Percentiles rank a stretch among this genome's conserved stretches.
Evolutionary conservation across 805 yeast species (phyloP).

Genomic region (Scheffersomyces stipitis): DNA sequence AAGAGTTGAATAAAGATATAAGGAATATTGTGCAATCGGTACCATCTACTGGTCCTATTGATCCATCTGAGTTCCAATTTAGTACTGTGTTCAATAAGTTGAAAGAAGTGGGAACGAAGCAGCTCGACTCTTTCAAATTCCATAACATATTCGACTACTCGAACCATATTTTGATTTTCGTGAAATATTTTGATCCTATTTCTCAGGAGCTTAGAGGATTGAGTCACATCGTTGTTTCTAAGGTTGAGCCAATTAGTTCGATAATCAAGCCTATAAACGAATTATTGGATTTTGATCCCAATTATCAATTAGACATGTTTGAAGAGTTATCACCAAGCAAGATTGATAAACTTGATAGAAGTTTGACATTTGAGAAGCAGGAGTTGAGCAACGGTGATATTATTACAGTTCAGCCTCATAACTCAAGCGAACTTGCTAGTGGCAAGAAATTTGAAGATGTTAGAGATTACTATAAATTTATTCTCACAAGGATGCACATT

Average conservation of each 20-base stretch:
- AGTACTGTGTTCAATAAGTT: constrained; percentile 17
- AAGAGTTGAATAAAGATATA: constrained; percentile 51
- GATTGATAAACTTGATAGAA: constrained; percentile 44
- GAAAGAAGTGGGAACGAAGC: constrained; percentile 10
- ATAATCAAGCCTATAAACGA: constrained; percentile 41
- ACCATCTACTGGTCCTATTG: constrained; percentile 4
- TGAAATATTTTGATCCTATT: constrained; percentile 66
- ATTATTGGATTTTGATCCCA: constrained; percentile 39
- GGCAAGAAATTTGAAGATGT: constrained; percentile 24
- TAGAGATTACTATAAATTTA: constrained; percentile 50
- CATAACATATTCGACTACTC: constrained; percentile 18
- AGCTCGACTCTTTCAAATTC: constrained; percentile 8
- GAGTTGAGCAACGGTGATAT: constrained; percentile 74
- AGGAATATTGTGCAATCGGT: constrained; percentile 25
- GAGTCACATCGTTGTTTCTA: constrained; percentile 55
- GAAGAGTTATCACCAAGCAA: constrained; percentile 64
- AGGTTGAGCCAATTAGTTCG: constrained; percentile 43
- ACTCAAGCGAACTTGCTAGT: constrained; percentile 20
- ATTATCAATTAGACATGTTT: constrained; percentile 37
- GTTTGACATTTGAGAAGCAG: constrained; percentile 48
- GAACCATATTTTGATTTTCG: constrained; percentile 34
- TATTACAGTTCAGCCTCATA: constrained; percentile 36
- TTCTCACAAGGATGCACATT: constrained; percentile 62
- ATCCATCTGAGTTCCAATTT: constrained; percentile 26
- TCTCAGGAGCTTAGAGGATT: constrained; percentile 61